Evolutionary conservation across 202 grass and related monocot genomes (phyloP).

Genomic region (Setaria italica): DNA sequence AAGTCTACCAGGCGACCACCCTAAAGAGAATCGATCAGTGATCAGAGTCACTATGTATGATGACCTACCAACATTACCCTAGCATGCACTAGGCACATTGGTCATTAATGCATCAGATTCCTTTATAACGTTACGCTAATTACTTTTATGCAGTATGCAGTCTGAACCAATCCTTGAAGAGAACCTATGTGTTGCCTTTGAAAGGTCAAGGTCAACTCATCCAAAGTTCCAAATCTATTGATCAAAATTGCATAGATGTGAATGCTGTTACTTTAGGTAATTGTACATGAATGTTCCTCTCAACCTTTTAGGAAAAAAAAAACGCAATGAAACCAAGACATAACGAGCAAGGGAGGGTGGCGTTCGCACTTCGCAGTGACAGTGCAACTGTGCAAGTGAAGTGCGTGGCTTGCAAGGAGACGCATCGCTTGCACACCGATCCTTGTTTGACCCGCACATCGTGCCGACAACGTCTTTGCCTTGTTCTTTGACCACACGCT

Average conservation of each 20-base stretch:
- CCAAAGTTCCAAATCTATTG: background rate
- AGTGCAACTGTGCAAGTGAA: background rate
- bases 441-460: conserved; percentile 78
- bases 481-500: conserved; percentile 56
- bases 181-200: background rate
- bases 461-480: conserved; percentile 57
- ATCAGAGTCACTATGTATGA: background rate
- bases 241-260: background rate
- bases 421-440: conserved; percentile 48
- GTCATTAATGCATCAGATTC: conserved; percentile 41
- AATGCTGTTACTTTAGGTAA: background rate
- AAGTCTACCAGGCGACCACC: background rate
- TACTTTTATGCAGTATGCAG: background rate
- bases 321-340: too few species aligned
- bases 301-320: too few species aligned
- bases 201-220: background rate
- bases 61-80: conserved; percentile 28
- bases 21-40: background rate
- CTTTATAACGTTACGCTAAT: background rate
- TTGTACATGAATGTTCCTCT: background rate
- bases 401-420: conserved; percentile 64
- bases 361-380: background rate
- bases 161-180: background rate
- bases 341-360: too few species aligned
- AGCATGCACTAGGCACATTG: conserved; percentile 9